Conservation (phyloP, 148 eudicot species). For the Salicornia ramosissima region DNA sequence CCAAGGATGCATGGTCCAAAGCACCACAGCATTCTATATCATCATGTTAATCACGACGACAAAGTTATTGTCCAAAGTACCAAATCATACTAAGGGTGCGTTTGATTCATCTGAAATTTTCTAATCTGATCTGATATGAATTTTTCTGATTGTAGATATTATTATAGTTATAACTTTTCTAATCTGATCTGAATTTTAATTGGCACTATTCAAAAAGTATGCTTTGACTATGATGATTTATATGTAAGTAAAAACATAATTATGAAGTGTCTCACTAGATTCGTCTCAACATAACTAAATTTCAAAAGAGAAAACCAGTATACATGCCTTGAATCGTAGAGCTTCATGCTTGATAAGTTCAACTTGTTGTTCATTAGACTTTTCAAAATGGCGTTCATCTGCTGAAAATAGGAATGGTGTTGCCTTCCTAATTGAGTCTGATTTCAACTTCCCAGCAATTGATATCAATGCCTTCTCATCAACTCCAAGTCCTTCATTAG, state of each 20-base stretch:
- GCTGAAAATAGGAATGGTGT: constrained; percentile 37
- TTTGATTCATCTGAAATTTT: too few relatives aligned
- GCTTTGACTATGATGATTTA: too few relatives aligned
- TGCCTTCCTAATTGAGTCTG: constrained; percentile 42
- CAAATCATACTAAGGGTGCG: background rate
- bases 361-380: constrained; percentile 40
- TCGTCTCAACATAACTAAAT: too few relatives aligned
- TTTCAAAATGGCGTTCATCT: constrained; percentile 63
- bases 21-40: constrained; percentile 52
- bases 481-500: constrained; percentile 55
- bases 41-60: background rate
- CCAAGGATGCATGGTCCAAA: constrained; percentile 86
- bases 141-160: too few relatives aligned
- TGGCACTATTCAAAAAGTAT: too few relatives aligned
- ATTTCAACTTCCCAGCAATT: constrained; percentile 55
- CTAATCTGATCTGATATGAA: too few relatives aligned
- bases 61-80: background rate
- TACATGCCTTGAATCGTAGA: constrained; percentile 56
- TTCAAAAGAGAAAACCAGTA: background rate
- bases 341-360: constrained; percentile 46
- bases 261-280: too few relatives aligned
- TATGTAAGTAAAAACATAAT: too few relatives aligned
- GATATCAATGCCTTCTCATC: constrained; percentile 60
- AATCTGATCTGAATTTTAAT: background rate
- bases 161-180: too few relatives aligned